Evolutionary conservation across 352 stramenopile genomes (phyloP).

Genomic region (Phytophthora agathidicida): DNA sequence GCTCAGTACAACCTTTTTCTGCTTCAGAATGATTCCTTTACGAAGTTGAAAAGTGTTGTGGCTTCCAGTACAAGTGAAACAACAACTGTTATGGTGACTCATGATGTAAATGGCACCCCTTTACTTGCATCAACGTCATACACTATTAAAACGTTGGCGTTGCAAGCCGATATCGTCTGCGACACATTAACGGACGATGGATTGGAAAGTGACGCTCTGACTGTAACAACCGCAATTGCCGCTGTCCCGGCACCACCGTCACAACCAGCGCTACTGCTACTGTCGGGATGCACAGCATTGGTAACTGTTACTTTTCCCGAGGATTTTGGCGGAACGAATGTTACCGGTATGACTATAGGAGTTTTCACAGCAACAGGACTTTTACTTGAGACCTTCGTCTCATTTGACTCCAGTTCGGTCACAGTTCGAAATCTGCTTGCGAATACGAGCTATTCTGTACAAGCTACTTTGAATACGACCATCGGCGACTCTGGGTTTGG

Average conservation of each 20-base stretch:
- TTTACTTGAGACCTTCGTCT: slow-evolving; percentile 5
- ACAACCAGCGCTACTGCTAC: slow-evolving; percentile 11
- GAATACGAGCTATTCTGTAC: slow-evolving; percentile 39
- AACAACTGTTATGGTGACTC: slow-evolving; percentile 20
- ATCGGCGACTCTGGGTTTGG: slow-evolving; percentile 22
- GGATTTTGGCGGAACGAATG: slow-evolving; percentile 39
- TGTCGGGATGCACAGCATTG: slow-evolving; percentile 24
- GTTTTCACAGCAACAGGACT: slow-evolving; percentile 13
- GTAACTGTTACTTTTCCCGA: slow-evolving; percentile 26
- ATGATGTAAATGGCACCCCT: slow-evolving; percentile 9
- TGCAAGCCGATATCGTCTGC: slow-evolving; percentile 46
- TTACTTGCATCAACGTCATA: slow-evolving; percentile 40
- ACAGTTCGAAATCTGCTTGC: slow-evolving; percentile 28
- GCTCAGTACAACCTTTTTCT: slow-evolving; percentile 41
- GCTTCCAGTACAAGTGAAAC: slow-evolving; percentile 19
- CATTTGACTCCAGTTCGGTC: slow-evolving; percentile 6
- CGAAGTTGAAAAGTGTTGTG: slow-evolving; percentile 33
- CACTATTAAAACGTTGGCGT: slow-evolving; percentile 47
- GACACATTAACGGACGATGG: slow-evolving; percentile 29
- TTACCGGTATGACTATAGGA: slow-evolving; percentile 14
- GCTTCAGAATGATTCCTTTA: slow-evolving; percentile 13
- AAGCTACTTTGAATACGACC: slow-evolving; percentile 15
- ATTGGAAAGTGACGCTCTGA: slow-evolving; percentile 40
- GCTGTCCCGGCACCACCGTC: slow-evolving; percentile 34
- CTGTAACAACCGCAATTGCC: slow-evolving; percentile 29